Conservation (phyloP, 208 protist species). For the Leishmania aethiopica region DNA sequence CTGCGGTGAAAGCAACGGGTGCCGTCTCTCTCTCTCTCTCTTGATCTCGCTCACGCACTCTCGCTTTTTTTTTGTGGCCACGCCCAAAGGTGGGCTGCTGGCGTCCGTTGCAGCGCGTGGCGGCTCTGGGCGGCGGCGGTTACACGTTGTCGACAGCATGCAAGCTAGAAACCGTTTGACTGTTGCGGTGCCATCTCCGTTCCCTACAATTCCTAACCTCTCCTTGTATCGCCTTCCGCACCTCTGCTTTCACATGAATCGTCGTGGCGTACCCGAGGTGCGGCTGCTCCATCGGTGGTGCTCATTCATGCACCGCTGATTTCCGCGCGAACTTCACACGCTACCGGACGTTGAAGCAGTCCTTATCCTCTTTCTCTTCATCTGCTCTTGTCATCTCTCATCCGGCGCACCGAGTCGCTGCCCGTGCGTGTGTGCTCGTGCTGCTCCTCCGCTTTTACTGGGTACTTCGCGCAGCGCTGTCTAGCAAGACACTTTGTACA, state of each 20-base stretch:
- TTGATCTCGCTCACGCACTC: too few species aligned
- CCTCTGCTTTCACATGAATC: too few species aligned
- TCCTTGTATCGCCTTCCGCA: not conserved
- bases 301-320: not conserved
- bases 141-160: not conserved
- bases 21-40: not conserved
- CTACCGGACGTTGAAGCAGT: not conserved
- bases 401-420: not conserved
- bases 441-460: not conserved
- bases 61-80: not conserved
- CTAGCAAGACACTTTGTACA: not conserved
- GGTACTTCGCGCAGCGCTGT: too few species aligned
- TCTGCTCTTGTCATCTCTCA: not conserved
- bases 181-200: not conserved
- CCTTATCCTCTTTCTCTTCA: not conserved
- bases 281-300: not conserved
- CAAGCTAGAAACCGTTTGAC: not conserved
- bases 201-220: not conserved
- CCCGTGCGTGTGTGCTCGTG: not conserved
- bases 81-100: not conserved
- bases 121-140: not conserved
- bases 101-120: not conserved
- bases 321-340: not conserved
- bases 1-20: not conserved
- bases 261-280: not conserved